phyloP scores from a whole-genome alignment of 192 early-diverging fungal species.

The Endogone sp. region DNA sequence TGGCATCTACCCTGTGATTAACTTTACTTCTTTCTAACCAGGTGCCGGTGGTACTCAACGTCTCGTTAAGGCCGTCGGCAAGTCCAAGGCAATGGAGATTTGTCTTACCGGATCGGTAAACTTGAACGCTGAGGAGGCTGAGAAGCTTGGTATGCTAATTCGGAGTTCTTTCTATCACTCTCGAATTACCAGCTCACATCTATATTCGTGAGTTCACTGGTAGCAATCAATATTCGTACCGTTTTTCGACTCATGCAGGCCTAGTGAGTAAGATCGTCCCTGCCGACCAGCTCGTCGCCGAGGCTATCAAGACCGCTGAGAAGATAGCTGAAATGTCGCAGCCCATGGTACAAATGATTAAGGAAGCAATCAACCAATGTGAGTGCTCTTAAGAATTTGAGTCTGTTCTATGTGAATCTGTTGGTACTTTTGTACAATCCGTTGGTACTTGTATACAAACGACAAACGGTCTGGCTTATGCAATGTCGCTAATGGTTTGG shows the following conservation, averaged over 20 bases:
- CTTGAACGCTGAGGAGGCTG: constrained; percentile 84
- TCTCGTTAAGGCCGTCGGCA: constrained; percentile 90
- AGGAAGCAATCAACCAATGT: constrained; percentile 94
- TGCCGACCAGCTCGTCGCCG: constrained; percentile 78
- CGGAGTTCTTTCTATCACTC: too few species aligned
- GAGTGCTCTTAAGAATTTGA: too few species aligned
- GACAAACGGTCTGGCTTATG: too few species aligned
- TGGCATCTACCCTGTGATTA: not conserved
- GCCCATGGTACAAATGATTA: constrained; percentile 88
- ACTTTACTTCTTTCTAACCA: not conserved
- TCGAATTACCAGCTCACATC: too few species aligned
- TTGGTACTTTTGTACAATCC: too few species aligned
- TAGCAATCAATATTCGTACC: not conserved
- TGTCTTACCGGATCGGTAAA: constrained; percentile 81
- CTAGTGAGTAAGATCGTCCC: constrained; percentile 91
- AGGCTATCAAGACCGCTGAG: constrained; percentile 85
- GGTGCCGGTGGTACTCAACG: constrained; percentile 79
- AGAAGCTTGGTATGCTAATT: constrained; percentile 42
- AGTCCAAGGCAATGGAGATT: constrained; percentile 98
- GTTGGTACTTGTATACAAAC: too few species aligned
- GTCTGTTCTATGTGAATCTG: too few species aligned
- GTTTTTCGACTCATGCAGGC: constrained; percentile 33
- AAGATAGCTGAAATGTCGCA: constrained; percentile 84
- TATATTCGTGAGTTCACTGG: too few species aligned
- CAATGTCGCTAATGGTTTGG: not conserved